Evolutionary conservation across 2,329 filamentous ascomycete species (phyloP).

Genomic region (Drechslera avenae): DNA sequence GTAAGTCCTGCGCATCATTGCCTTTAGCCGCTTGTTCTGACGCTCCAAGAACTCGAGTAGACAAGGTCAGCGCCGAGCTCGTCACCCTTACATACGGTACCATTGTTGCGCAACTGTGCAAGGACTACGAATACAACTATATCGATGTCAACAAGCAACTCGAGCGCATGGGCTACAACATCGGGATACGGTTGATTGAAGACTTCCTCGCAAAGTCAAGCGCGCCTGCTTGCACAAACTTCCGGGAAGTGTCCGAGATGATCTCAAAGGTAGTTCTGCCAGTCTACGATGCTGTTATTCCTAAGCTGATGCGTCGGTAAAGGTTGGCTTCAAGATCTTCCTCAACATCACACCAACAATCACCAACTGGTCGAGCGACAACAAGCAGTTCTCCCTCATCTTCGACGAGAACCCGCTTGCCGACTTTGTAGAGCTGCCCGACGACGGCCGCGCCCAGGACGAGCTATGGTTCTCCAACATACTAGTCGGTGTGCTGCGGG

Average conservation of each 20-base stretch:
- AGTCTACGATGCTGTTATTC: background rate
- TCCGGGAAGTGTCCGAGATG: conserved; percentile 95
- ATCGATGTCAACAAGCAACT: conserved; percentile 95
- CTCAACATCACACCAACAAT: conserved; percentile 93
- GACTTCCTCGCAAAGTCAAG: conserved; percentile 97
- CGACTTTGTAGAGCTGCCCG: conserved; percentile 95
- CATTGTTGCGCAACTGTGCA: conserved; percentile 93
- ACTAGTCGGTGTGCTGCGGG: conserved; percentile 87
- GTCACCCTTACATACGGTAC: conserved; percentile 98
- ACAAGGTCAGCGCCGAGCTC: conserved; percentile 97
- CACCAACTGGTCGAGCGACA: conserved; percentile 94
- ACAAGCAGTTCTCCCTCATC: conserved; percentile 92
- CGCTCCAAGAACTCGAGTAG: conserved; percentile 77
- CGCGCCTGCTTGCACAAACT: conserved; percentile 86
- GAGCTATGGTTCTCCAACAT: conserved; percentile 99
- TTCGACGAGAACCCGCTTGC: conserved; percentile 97
- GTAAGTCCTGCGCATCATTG: conserved; percentile 60
- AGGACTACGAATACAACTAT: conserved; percentile 94
- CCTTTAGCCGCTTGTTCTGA: conserved; percentile 25
- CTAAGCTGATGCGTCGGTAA: conserved; percentile 12
- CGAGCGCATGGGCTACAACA: conserved; percentile 99
- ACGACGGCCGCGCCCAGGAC: conserved; percentile 93
- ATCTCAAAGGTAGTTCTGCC: conserved; percentile 74
- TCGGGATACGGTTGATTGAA: conserved; percentile 91
- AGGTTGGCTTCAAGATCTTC: conserved; percentile 99